Percentiles rank a stretch among this genome's conserved stretches.
phyloP scores from a whole-genome alignment of 495 filamentous ascomycete genomes.

The Patellaria atrata region DNA sequence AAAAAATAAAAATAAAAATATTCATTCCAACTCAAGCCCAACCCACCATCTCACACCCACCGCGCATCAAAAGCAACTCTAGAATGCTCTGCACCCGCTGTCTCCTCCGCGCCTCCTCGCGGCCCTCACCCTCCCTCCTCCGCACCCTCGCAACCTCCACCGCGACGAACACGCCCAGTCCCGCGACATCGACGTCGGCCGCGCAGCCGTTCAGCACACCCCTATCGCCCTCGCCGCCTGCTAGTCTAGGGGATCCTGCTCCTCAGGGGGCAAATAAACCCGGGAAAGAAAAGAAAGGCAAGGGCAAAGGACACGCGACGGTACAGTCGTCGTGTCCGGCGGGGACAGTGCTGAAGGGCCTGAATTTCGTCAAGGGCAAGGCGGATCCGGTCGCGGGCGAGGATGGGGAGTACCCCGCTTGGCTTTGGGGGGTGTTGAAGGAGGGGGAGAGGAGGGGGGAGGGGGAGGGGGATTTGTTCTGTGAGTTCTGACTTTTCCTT shows the following conservation, averaged over 20 bases:
- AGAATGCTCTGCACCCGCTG: neutral
- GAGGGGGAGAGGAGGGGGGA: constrained; percentile 27
- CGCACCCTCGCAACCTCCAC: constrained; percentile 7
- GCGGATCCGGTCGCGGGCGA: constrained; percentile 55
- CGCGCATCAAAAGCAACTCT: too few species aligned
- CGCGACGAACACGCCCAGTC: constrained; percentile 16
- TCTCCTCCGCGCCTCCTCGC: neutral
- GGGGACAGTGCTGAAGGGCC: constrained; percentile 59
- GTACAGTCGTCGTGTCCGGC: constrained; percentile 39
- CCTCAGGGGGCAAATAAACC: constrained; percentile 25
- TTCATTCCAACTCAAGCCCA: too few species aligned
- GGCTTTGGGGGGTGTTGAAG: constrained; percentile 71
- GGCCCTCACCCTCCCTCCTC: neutral
- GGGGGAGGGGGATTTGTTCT: constrained; percentile 52
- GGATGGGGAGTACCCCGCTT: constrained; percentile 78
- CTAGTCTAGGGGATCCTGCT: too few species aligned
- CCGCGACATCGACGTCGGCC: constrained; percentile 34
- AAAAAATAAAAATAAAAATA: too few species aligned
- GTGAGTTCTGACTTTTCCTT: constrained; percentile 37
- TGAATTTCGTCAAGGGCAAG: constrained; percentile 81
- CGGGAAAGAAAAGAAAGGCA: constrained; percentile 8
- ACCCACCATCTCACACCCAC: too few species aligned
- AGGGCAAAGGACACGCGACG: constrained; percentile 17
- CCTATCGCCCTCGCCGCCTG: constrained; percentile 29
- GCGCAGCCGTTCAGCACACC: constrained; percentile 39